A percentile compares a stretch with the other conserved stretches of the same genome.
phyloP scores from a whole-genome alignment of 192 early-diverging fungal species.

The Irineochytrium annulatum region DNA sequence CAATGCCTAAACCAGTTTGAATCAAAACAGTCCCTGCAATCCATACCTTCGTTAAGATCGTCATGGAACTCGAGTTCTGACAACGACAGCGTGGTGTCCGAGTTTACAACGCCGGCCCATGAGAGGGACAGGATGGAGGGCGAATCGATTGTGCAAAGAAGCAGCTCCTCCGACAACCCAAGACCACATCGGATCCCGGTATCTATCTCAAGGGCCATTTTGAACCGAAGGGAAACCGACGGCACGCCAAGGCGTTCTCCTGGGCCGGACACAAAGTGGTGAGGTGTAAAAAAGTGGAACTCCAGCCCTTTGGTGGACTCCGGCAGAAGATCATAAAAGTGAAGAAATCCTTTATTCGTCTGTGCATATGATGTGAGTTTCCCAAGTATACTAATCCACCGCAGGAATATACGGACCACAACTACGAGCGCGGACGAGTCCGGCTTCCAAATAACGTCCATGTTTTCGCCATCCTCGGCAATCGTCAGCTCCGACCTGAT shows the following conservation, averaged over 20 bases:
- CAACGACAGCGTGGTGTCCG: constrained; percentile 50
- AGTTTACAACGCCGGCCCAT: constrained; percentile 64
- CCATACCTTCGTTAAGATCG: constrained; percentile 36
- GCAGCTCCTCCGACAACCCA: constrained; percentile 58
- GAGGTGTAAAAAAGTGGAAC: constrained; percentile 54
- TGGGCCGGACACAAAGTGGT: constrained; percentile 61
- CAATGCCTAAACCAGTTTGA: background rate
- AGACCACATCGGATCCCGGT: constrained; percentile 57
- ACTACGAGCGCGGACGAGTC: constrained; percentile 62
- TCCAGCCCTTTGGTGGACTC: constrained; percentile 45
- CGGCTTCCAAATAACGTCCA: constrained; percentile 68
- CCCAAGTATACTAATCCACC: background rate
- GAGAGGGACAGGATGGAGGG: constrained; percentile 71
- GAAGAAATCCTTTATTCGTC: constrained; percentile 66
- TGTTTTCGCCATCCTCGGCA: constrained; percentile 70
- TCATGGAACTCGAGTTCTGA: constrained; percentile 47
- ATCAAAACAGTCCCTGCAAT: background rate
- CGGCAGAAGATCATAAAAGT: constrained; percentile 58
- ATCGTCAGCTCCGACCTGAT: constrained; percentile 59
- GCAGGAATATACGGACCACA: constrained; percentile 46
- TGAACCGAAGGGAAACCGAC: constrained; percentile 43
- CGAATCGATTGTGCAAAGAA: constrained; percentile 63
- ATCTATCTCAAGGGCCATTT: constrained; percentile 74
- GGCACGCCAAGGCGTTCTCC: constrained; percentile 63
- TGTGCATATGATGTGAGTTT: background rate